Evolutionary conservation across 768 basidiomycete genomes (phyloP), one percentile per base, ranked within the genome.

Genomic region (Xerocomellus chrysenteron): DNA sequence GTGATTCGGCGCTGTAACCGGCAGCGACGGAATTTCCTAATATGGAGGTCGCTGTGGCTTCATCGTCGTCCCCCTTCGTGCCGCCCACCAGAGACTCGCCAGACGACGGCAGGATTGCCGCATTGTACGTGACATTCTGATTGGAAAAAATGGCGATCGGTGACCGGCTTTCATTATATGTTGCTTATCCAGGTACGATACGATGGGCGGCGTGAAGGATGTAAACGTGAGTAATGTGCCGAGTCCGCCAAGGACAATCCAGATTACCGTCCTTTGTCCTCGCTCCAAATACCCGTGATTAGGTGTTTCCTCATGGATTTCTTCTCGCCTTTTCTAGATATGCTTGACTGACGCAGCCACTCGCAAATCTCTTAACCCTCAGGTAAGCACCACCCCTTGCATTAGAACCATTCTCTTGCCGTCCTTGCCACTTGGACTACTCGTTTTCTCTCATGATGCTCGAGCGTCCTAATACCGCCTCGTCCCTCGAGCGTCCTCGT

Each of bases 271-370:
- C 49, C 53, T 47, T 55, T 55, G 28, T 51, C 47, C 26, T 37
- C 28, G 21, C 41, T 50, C 47, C 44, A 52, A 47, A 45, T 46
- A 0, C 47, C 54, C 51, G 47, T 56, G 43, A 61, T 64, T 42
- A 47, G 39, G 26, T 47, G 16, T 21, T 61, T 61, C 47, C 37
- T 48, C 52, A 51, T 54, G 58, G 55, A 59, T 37, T 47, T 37
- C 19, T 55, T 60, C 49, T 62, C 60, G 48, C 66, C 60, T 33
- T 58, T 73, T 72, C 60, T 42, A 73, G 70, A 56, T 45, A 50
- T 37, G 48, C 46, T 64, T 62, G 58, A 63, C 63, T 57, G 66
- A 72, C 65, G 55, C 66, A 65, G 70, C 70, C 72, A 72, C 70
- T 21, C 54, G 54, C 50, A 64, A 59, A 57, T 66, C 58, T 61